Evolutionary conservation across 1,284 basidiomycete species (phyloP).

Genomic region (Heliocybe sulcata): DNA sequence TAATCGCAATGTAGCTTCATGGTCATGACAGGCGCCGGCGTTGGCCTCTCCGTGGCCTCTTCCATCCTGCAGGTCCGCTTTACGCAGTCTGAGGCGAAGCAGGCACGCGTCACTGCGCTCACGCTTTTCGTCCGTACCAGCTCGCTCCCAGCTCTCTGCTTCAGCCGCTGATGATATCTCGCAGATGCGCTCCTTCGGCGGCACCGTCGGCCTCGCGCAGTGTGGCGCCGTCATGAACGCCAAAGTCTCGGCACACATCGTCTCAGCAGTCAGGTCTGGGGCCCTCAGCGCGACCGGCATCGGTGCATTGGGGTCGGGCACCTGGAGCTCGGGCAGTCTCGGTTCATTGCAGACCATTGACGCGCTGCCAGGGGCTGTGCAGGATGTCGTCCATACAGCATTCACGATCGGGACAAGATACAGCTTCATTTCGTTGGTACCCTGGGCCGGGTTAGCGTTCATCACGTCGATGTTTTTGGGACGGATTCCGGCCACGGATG

Average conservation of each 20-base stretch:
- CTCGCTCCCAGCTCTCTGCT: neutral
- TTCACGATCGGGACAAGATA: constrained; percentile 34
- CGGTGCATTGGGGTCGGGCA: too few relatives aligned
- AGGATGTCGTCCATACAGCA: constrained; percentile 28
- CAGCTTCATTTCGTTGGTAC: constrained; percentile 38
- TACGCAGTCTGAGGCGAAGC: constrained; percentile 26
- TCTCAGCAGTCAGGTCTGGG: constrained; percentile 18
- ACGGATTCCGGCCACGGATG: constrained; percentile 23
- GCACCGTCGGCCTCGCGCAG: constrained; percentile 43
- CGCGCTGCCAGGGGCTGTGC: constrained; percentile 25
- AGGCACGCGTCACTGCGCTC: constrained; percentile 35
- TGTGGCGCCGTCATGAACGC: constrained; percentile 39
- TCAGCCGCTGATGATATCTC: neutral
- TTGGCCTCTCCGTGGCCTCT: constrained; percentile 33
- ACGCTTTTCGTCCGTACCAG: constrained; percentile 36
- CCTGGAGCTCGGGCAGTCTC: constrained; percentile 18
- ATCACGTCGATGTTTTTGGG: constrained; percentile 31
- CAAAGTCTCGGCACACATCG: constrained; percentile 30
- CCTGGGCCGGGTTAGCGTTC: constrained; percentile 33
- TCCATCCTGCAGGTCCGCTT: constrained; percentile 37
- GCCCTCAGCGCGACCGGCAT: constrained; percentile 20
- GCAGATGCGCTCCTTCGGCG: constrained; percentile 39
- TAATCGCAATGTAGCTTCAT: constrained; percentile 27
- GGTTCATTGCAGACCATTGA: constrained; percentile 27
- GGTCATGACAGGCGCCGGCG: constrained; percentile 35